Base-by-base conservation (phyloP, 1,139 yeast genomes). In the Magnusiomyces magnusii region DNA sequence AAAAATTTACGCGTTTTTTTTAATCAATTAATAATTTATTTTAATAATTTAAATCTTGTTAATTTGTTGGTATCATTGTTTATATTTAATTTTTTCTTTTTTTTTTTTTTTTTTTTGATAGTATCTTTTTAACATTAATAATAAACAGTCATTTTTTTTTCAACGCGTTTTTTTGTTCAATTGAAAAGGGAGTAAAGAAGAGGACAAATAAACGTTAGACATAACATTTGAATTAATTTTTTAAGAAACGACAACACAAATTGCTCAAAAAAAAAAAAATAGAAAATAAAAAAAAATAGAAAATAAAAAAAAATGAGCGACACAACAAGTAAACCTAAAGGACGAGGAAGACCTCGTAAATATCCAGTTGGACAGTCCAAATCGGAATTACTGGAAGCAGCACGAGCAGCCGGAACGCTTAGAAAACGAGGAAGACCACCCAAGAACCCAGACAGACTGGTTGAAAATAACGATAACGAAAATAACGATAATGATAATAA, bases 301-400 rank as follows among this genome's bases (percentile, higher is more conserved):
- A n/a, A n/a, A n/a, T n/a, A n/a, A n/a, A n/a, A n/a, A n/a, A 31
- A 31, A 31, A 41, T 44, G 49, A 44, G 49, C 27, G 27, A 21
- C 9, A 44, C 27, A 5, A 23, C 27, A 44, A 27, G 21, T 3
- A 44, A 44, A 23, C 49, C 49, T 17, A 49, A 49, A 49, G 61
- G 61, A 36, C 28, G 61, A n/a, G 61, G 61, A 2, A 41, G 61
- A 24, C 61, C 61, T 44, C 57, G 61, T 27, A 59, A 59, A 42
- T 59, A 59, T 42, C 61, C 61, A 39, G 47, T 57, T 28, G 61
- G 61, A 19, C 54, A 59, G 42, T 59, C 61, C 19, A 58, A 57
- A 2, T 55, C 60, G 21, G 61, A 59, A 41, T 50, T 55, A 36
- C 57, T 57, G 42, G 47, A 55, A 41, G 58, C 60, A 10, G 61